Base-by-base conservation (phyloP, 2,329 filamentous ascomycete species). In the Aspergillus sp. region DNA sequence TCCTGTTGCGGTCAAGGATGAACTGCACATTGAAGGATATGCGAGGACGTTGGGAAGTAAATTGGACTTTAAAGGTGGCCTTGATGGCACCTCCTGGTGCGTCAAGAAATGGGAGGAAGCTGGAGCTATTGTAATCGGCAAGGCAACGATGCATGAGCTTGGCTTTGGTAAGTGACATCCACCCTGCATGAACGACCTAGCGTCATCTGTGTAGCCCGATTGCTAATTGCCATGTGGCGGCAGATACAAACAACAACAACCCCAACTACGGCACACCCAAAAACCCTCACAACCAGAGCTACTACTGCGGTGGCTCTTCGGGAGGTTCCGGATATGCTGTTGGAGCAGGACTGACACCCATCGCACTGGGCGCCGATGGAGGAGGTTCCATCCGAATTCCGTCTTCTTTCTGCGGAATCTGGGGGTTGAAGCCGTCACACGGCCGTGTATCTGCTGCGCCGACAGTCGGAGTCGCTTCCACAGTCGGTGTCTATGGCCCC, bases 191-290 rank as follows among this genome's bases (percentile, higher is more conserved):
- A 19, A 19, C 19, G 19, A 19, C 19, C 19, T 19, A 19, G 19
- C 19, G 19, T 19, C 19, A 11, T 10, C 9, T 13, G 13, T 8
- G 3, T 10, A 5, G 11, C 5, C 38, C 12, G 5, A 8, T 12
- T 33, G 9, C 39, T 49, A 38, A 47, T 40, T 26, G 38, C 39
- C 42, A 9, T 13, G 6, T 27, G 10, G 26, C 9, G 30, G n/a
- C 43, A 69, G 86, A 93, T 57, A 88, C 86, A 0, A 90, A 79
- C n/a, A 90, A 90, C 51, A 89, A 89, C 63, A 95, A 95, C 58
- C 79, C 82, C 5, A 75, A 73, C 33, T 83, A 80, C 59, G 88
- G 88, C 32, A 89, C 87, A 0, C 85, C 88, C 0, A 74, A 79
- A 12, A 93, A 94, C 65, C 89, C 87, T 52, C 79, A 87, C 64